Base-by-base conservation (phyloP, 2,329 filamentous ascomycete species). In the Xylaria sp. region DNA sequence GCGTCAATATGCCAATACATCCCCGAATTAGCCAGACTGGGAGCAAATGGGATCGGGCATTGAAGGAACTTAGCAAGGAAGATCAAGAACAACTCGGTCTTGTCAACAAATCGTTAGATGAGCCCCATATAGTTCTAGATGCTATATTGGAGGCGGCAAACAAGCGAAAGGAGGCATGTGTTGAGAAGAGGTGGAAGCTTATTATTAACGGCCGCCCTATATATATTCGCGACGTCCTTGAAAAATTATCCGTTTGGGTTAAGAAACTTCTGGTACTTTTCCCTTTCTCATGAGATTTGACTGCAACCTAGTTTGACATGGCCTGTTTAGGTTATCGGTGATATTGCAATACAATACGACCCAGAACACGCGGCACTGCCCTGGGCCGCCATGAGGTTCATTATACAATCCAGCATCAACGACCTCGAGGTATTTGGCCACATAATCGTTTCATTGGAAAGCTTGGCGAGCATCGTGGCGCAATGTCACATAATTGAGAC, bases 31-130 rank as follows among this genome's bases (percentile, higher is more conserved):
- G 29, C 29, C 11, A 4, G 3, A 15, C 29, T 15, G 9, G 21
- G 29, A 52, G 55, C 9, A 58, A 52, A 25, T 57, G 43, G 54
- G 54, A 57, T 8, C 44, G 49, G 21, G 54, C 54, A 9, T 13
- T 57, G 25, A 27, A 51, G 17, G 44, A 46, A 25, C 23, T 58
- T 25, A 31, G 10, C 3, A 29, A 47, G 23, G 23, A 31, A 25
- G 38, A 38, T 8, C 31, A 25, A 40, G 38, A 38, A 23, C 38
- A 31, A 3, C 38, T 53, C n/a, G 6, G 31, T 1, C 13, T 8
- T 27, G 15, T 43, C 13, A 29, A 40, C 2, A 21, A 29, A 23
- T 37, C 54, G 10, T 25, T 5, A n/a, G 17, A 38, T 15, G n/a
- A 37, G 9, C 47, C 31, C 17, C 23, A 19, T n/a, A 10, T 21